These are phyloP conservation scores for Vitis rupestris DNA, from an alignment of 164 flowering plant genomes.

Conservation along the genomic window DNA sequence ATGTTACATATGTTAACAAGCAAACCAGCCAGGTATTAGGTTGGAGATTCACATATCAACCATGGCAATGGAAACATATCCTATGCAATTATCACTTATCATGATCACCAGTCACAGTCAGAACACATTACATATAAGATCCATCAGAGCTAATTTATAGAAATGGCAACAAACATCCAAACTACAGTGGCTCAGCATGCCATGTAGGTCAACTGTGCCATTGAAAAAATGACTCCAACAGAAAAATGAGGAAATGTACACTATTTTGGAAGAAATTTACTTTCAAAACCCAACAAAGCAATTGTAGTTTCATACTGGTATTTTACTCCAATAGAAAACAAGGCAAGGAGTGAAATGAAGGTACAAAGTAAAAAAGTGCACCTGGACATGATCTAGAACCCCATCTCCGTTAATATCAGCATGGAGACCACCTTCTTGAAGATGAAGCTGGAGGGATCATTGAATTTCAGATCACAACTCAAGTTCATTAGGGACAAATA, in stretches of 20 bases:
- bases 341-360: background rate
- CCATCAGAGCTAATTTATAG: background rate
- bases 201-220: too few species aligned
- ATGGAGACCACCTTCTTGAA: constrained; percentile 98
- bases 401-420: constrained; percentile 99
- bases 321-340: background rate
- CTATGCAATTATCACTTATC: background rate
- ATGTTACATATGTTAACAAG: too few species aligned
- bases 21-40: too few species aligned
- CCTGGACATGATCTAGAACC: constrained; percentile 98
- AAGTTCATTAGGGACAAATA: background rate
- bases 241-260: background rate
- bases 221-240: too few species aligned
- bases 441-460: constrained; percentile 73
- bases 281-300: background rate
- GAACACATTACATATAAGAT: too few species aligned
- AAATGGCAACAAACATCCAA: background rate
- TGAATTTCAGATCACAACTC: background rate
- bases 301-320: too few species aligned
- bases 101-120: too few species aligned
- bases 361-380: constrained; percentile 17
- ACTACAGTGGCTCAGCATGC: background rate
- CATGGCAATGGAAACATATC: background rate
- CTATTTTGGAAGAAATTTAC: background rate
- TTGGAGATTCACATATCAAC: background rate